Evolutionary conservation across 2,329 filamentous ascomycete genomes (phyloP), one percentile per base, ranked within the genome.

Genomic region (Volutella citrinella): DNA sequence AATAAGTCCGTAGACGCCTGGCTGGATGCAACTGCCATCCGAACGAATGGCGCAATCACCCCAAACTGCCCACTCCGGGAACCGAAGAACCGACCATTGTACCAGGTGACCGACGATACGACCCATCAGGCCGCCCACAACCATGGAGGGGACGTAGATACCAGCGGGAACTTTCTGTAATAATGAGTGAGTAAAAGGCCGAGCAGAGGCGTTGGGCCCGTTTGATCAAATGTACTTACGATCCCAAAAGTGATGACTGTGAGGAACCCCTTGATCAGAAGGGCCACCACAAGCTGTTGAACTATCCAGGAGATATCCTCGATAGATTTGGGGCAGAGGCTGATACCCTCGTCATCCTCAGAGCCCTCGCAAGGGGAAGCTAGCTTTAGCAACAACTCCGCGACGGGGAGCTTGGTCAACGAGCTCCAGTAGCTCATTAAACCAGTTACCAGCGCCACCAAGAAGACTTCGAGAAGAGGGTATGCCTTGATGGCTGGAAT

Each of bases 111-210:
- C 93, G 10, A 95, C 78, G 27, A 93, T 81, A 7, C 91, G 82
- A 19, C 91, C 91, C 68, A 95, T 82, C 13, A 98, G 69, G 54
- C 93, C 93, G 45, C 93, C 93, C 13, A 97, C 88, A 18, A 97
- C 93, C 93, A 98, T 98, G 51, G 91, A 96, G 4, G 93, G 93
- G 3, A 98, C 90, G 52, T 98, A 98, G 49, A 98, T 96, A 44
- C 93, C 93, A 2, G 91, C 89, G 9, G 93, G 93, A 1, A 97
- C 82, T 72, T 97, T 97, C 72, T 78, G 56, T 30, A 10, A 2
- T 13, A 14, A 12, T 4, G 6, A n/a, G 37, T 59, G 30, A 57
- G 52, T 39, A 22, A 20, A 12, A 14, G 10, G 25, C 31, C 11
- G 5, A 29, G 19, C n/a, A n/a, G 23, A 3, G 12, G 19, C 11